Conservation (phyloP, 345 rosid species). For the Linum usitatissimum region DNA sequence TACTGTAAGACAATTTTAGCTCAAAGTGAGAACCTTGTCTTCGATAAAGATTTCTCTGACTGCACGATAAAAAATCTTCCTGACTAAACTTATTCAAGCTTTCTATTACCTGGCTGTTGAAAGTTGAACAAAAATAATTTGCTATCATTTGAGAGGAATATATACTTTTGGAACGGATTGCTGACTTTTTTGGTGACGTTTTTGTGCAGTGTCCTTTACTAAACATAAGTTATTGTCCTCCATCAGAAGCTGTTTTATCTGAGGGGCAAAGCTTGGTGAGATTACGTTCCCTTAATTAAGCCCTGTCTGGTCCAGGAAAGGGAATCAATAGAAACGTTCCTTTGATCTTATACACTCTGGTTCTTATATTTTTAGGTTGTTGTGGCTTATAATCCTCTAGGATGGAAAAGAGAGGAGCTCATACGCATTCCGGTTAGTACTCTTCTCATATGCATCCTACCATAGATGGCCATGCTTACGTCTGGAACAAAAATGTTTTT, state of each 20-base stretch:
- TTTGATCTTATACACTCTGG: constrained; percentile 4
- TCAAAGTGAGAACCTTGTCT: too few species aligned
- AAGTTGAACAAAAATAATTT: neutral
- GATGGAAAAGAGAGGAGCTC: constrained; percentile 85
- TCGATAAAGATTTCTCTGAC: neutral
- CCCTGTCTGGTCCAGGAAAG: neutral
- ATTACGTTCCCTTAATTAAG: neutral
- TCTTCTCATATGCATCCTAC: neutral
- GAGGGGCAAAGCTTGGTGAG: constrained; percentile 67
- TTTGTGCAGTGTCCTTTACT: constrained; percentile 73
- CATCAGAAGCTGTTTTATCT: constrained; percentile 56
- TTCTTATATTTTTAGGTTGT: constrained; percentile 38
- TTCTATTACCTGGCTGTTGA: neutral
- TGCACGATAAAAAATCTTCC: neutral
- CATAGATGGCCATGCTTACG: neutral
- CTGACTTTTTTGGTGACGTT: neutral
- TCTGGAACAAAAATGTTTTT: too few species aligned
- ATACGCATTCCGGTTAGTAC: constrained; percentile 78
- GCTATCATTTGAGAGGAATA: neutral
- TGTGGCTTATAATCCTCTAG: constrained; percentile 84
- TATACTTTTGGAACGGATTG: neutral
- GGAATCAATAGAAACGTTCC: neutral
- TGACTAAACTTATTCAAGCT: neutral
- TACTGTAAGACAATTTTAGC: too few species aligned
- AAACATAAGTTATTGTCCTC: constrained; percentile 88